Conservation (phyloP, 2,329 filamentous ascomycete species). For the Ophiocordyceps camponoti-rufipedis region DNA sequence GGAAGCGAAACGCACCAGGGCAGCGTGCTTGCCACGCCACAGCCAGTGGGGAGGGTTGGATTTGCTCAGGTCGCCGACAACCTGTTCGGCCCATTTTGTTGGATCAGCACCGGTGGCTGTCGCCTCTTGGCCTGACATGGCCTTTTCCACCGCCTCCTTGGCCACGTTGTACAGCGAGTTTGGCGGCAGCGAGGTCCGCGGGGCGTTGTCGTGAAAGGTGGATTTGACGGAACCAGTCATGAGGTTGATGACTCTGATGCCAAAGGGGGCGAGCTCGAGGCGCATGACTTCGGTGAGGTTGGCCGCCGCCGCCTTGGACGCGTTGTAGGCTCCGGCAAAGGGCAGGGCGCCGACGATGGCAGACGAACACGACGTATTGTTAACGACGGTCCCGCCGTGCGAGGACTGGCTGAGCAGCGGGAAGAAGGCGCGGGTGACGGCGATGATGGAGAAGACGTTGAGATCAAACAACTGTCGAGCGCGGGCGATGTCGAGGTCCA, state of each 20-base stretch:
- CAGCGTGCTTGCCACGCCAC: background rate
- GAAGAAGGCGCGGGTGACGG: background rate
- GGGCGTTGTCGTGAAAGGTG: background rate
- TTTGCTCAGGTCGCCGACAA: background rate
- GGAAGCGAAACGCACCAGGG: background rate
- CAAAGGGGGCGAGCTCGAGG: background rate
- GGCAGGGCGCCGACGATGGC: background rate
- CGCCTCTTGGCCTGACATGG: background rate
- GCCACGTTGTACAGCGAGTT: background rate
- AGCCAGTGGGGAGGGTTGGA: background rate
- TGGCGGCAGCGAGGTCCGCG: background rate
- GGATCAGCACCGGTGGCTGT: background rate
- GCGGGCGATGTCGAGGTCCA: slow-evolving; percentile 2
- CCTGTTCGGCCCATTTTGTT: background rate
- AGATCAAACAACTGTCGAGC: background rate
- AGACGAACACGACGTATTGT: background rate
- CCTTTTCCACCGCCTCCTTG: background rate
- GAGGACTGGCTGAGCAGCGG: background rate
- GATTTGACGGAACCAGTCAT: background rate
- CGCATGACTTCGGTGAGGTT: background rate
- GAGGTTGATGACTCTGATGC: background rate
- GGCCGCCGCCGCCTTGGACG: background rate
- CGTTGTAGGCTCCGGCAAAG: background rate
- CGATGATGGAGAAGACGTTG: background rate
- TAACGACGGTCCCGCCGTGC: background rate